These are phyloP conservation scores for Galium porrigens DNA, from an alignment of 305 asterid species.

Conservation along the genomic window DNA sequence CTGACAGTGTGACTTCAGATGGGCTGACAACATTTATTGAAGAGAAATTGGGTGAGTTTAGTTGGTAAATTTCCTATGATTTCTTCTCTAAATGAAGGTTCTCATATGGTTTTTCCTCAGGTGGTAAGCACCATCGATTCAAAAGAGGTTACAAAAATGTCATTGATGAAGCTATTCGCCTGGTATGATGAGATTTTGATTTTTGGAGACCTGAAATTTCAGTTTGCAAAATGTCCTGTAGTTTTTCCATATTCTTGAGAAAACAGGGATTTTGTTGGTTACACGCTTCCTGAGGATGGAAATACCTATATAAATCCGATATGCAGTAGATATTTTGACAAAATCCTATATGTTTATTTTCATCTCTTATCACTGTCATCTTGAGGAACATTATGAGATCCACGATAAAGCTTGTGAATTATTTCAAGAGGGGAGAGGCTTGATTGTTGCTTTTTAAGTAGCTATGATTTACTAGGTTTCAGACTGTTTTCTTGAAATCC, in stretches of 20 bases:
- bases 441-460: too few relatives aligned
- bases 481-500: not conserved
- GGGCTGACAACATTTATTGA: constrained; percentile 85
- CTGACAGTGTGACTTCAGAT: constrained; percentile 96
- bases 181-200: constrained; percentile 33
- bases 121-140: constrained; percentile 88
- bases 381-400: not conserved
- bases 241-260: not conserved
- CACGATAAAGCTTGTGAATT: too few relatives aligned
- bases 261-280: not conserved
- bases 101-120: constrained; percentile 32
- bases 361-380: not conserved
- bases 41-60: constrained; percentile 67
- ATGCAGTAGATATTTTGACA: not conserved
- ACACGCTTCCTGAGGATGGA: not conserved
- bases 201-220: not conserved
- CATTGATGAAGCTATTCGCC: constrained; percentile 85
- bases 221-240: not conserved
- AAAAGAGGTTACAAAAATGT: constrained; percentile 99
- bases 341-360: not conserved
- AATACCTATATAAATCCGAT: not conserved
- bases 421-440: too few relatives aligned
- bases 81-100: constrained; percentile 13
- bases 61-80: constrained; percentile 6
- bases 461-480: not conserved